phyloP scores from a whole-genome alignment of 1,284 basidiomycete genomes.

The Tremellales sp. region DNA sequence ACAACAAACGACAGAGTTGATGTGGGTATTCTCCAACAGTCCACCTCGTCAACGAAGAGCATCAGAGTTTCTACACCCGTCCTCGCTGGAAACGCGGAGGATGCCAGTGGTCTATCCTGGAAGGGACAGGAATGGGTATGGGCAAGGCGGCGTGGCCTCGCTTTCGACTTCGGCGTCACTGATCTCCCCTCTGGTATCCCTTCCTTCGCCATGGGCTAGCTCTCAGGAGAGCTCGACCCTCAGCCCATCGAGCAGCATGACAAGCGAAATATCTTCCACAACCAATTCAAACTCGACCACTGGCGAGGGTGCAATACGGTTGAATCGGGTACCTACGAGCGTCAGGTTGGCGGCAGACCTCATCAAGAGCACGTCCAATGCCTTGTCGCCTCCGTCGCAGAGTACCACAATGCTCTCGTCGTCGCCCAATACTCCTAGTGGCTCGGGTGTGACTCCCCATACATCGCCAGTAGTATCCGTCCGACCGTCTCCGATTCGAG shows the following conservation, averaged over 20 bases:
- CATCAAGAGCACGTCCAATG: conserved; percentile 30
- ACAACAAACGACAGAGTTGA: neutral
- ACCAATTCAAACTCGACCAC: conserved; percentile 27
- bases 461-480: conserved; percentile 2
- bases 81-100: conserved; percentile 30
- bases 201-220: conserved; percentile 47
- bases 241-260: conserved; percentile 25
- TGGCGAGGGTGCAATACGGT: conserved; percentile 48
- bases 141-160: conserved; percentile 13
- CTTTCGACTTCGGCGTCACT: conserved; percentile 44
- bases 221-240: conserved; percentile 22
- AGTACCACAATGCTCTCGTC: conserved; percentile 15
- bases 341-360: conserved; percentile 54
- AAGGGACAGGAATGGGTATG: conserved; percentile 9
- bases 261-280: conserved; percentile 24
- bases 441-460: conserved; percentile 19
- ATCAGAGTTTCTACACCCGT: conserved; percentile 41
- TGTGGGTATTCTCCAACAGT: conserved; percentile 8
- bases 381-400: conserved; percentile 8
- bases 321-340: conserved; percentile 55
- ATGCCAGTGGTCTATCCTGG: conserved; percentile 20
- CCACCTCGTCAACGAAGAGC: conserved; percentile 34
- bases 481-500: conserved; percentile 7
- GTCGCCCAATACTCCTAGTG: conserved; percentile 32
- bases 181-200: conserved; percentile 47